Evolutionary conservation across 1,284 basidiomycete genomes (phyloP).

Genomic region (Ustanciosporium gigantosporum): DNA sequence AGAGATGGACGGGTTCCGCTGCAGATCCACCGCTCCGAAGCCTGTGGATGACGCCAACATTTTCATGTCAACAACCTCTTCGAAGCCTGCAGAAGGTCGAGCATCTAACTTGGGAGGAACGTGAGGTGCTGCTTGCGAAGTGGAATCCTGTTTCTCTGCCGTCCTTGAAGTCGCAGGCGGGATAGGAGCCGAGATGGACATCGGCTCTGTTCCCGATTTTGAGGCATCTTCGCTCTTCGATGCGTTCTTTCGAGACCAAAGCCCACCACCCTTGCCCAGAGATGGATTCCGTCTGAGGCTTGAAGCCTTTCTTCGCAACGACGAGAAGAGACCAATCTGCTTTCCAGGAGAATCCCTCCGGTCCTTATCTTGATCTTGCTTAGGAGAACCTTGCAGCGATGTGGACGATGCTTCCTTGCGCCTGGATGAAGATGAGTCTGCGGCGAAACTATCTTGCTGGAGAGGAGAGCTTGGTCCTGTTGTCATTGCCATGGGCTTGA

Average conservation of each 20-base stretch:
- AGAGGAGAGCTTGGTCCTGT: constrained; percentile 1
- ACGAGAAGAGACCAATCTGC: constrained; percentile 36
- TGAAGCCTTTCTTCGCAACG: constrained; percentile 42
- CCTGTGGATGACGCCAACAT: background rate
- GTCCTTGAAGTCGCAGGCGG: constrained; percentile 8
- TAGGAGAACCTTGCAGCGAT: background rate
- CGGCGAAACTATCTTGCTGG: background rate
- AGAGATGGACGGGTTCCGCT: constrained; percentile 23
- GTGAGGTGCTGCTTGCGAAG: constrained; percentile 2
- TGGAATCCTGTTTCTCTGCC: no score
- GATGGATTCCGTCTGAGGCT: constrained; percentile 23
- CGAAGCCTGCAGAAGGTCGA: no score
- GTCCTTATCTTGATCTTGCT: constrained; percentile 2
- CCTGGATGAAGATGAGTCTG: background rate
- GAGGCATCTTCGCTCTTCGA: constrained; percentile 20
- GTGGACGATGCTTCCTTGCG: background rate
- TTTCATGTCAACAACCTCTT: background rate
- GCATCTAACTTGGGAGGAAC: no score
- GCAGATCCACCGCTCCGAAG: constrained; percentile 5
- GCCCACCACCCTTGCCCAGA: constrained; percentile 12
- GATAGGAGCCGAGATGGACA: constrained; percentile 33
- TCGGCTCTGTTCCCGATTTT: constrained; percentile 14
- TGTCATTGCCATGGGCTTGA: constrained; percentile 9
- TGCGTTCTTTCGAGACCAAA: constrained; percentile 13
- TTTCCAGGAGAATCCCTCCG: constrained; percentile 12